Evolutionary conservation across 805 yeast genomes (phyloP), one percentile per base, ranked within the genome.

Genomic region (Wickerhamomyces queroliae): DNA sequence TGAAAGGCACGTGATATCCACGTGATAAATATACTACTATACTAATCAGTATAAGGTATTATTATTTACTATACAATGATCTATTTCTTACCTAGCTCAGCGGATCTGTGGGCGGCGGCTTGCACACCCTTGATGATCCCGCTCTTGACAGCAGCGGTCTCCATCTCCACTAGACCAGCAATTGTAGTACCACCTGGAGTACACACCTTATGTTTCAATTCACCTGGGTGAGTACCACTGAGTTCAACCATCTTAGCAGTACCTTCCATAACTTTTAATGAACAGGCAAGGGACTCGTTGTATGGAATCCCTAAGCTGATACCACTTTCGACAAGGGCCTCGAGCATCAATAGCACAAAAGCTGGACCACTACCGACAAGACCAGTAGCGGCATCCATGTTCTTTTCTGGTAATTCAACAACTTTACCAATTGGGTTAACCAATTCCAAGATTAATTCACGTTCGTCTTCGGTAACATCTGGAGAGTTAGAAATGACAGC

Each of bases 171-270:
- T 42, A 93, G 68, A 0, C 99, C 99, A 9, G 95, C 95, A 59
- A 93, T 93, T 4, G 99, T 93, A 37, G 97, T 90, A 25, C 99
- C 99, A 23, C 93, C 99, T 19, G 99, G 99, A 0, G 99, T 93
- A 58, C 96, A 89, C 8, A 93, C 93, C 52, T 80, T 82, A 58
- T 84, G 80, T 58, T 86, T 86, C 59, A 93, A 72, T 11, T 76
- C 87, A 16, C 93, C 91, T 10, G 99, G 99, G 56, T 91, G 96
- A 33, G 72, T 77, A 3, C 87, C 89, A 10, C 89, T 80, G 48
- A 78, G 76, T 46, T 81, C 74, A 1, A 83, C 90, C 96, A 93
- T 85, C 63, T 79, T 80, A 13, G 93, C 91, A 12, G 97, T 85
- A 19, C 99, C 99, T 60, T 83, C 90, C 78, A 89, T 72, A 16